Base-by-base conservation (phyloP, 139 green algal species). In the Gonium pectorale region DNA sequence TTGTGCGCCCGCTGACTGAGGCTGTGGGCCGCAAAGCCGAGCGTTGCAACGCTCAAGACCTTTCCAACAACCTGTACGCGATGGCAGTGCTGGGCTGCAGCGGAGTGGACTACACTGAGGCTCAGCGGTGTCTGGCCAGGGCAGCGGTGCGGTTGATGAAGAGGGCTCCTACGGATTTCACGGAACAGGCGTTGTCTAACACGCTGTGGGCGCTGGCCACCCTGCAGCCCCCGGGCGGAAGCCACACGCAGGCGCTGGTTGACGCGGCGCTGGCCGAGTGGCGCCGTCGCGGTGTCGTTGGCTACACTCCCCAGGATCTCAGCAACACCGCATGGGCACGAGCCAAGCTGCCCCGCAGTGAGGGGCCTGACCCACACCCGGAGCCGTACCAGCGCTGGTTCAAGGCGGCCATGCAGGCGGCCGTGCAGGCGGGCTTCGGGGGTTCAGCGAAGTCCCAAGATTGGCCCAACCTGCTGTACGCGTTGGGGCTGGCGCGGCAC, bases 131-230 rank as follows among this genome's bases (percentile, higher is more conserved):
- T n/a, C n/a, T n/a, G n/a, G n/a, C n/a, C n/a, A n/a, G n/a, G n/a
- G n/a, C n/a, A n/a, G n/a, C n/a, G n/a, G n/a, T n/a, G n/a, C n/a
- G n/a, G n/a, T n/a, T n/a, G n/a, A n/a, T n/a, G n/a, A n/a, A n/a
- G n/a, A n/a, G n/a, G n/a, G n/a, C n/a, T n/a, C n/a, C 33, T 21
- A 13, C 19, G 38, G 13, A 51, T 9, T 51, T 77, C 35, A 77
- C 11, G 11, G 11, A 17, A 17, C 68, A 77, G 38, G 68, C 11
- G 13, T 21, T 56, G 26, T 46, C 68, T 24, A 77, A 51, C 68
- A 77, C 38, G 31, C 68, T 77, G 68, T 77, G 68, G 68, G 68
- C 68, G 9, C 26, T 77, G 68, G 68, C n/a, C 38, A 40, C 26
- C 11, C 13, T 40, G 35, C 19, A 40, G 27, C 13, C 68, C 46